Conservation (phyloP, 169 alveolate species). For the Cryptosporidium bovis region DNA sequence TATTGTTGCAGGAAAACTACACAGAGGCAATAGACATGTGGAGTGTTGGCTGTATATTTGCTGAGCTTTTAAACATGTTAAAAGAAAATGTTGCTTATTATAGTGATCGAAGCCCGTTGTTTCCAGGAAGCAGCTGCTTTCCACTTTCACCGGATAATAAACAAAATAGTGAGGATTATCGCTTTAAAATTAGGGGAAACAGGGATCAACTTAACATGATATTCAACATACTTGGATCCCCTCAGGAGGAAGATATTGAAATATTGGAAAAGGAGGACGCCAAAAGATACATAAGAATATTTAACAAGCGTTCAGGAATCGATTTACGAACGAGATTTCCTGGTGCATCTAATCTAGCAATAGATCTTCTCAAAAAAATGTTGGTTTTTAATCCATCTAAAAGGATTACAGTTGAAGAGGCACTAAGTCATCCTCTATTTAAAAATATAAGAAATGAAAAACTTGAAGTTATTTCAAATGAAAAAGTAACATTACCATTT, state of each 20-base stretch:
- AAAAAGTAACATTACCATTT: conserved; percentile 85
- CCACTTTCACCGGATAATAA: conserved; percentile 94
- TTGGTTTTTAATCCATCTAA: conserved; percentile 91
- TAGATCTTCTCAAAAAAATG: conserved; percentile 92
- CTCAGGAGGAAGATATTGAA: conserved; percentile 93
- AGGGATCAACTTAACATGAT: conserved; percentile 95
- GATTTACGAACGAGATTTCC: conserved; percentile 84
- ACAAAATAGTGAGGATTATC: conserved; percentile 81
- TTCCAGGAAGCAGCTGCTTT: conserved; percentile 97
- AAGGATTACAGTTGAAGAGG: conserved; percentile 92
- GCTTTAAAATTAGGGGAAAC: conserved; percentile 85
- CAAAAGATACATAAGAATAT: conserved; percentile 84
- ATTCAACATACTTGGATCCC: conserved; percentile 97
- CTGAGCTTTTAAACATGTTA: conserved; percentile 94
- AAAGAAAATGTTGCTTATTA: conserved; percentile 93
- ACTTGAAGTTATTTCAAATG: conserved; percentile 75
- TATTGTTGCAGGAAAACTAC: conserved; percentile 95
- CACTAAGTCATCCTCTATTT: conserved; percentile 93
- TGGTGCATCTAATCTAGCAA: conserved; percentile 89
- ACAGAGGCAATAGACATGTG: conserved; percentile 98
- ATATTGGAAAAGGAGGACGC: conserved; percentile 89
- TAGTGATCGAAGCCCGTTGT: conserved; percentile 95
- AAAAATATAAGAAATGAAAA: conserved; percentile 84
- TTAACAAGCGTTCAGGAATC: conserved; percentile 82
- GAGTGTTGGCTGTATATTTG: conserved; percentile 97